These are phyloP conservation scores for Podospora pseudocomata DNA, from an alignment of 495 filamentous ascomycete genomes.

Conservation along the genomic window DNA sequence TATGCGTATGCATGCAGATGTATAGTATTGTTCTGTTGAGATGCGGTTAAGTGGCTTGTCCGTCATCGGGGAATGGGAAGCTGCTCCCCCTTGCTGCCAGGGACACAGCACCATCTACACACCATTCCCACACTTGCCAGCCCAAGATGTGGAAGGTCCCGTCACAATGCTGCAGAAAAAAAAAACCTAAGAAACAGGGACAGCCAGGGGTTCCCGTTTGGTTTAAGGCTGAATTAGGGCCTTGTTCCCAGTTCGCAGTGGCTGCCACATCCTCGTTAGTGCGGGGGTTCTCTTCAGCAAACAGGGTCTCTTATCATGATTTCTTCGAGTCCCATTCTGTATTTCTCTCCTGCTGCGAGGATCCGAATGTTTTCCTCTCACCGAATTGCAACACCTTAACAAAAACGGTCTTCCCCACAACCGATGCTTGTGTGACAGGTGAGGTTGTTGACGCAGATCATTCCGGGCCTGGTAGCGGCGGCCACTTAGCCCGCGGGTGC, in stretches of 20 bases:
- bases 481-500: neutral
- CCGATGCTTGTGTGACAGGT: neutral
- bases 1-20: neutral
- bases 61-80: slow-evolving; percentile 5
- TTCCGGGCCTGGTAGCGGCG: neutral
- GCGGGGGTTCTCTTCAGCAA: neutral
- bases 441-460: slow-evolving; percentile 4
- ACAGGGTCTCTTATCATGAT: neutral
- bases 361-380: neutral
- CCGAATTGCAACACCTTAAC: neutral
- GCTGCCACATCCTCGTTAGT: neutral
- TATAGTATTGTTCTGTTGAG: neutral
- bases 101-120: neutral
- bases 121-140: neutral
- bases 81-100: neutral
- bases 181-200: neutral
- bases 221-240: slow-evolving; percentile 19
- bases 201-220: neutral
- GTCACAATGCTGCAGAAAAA: neutral
- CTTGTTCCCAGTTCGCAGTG: neutral
- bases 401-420: neutral
- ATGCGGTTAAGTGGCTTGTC: neutral
- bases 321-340: neutral
- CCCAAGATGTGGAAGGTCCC: neutral
- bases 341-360: neutral